Percentiles rank a stretch among this genome's conserved stretches.
Conservation (phyloP, 2,329 filamentous ascomycete genomes). For the Calonectria montana region DNA sequence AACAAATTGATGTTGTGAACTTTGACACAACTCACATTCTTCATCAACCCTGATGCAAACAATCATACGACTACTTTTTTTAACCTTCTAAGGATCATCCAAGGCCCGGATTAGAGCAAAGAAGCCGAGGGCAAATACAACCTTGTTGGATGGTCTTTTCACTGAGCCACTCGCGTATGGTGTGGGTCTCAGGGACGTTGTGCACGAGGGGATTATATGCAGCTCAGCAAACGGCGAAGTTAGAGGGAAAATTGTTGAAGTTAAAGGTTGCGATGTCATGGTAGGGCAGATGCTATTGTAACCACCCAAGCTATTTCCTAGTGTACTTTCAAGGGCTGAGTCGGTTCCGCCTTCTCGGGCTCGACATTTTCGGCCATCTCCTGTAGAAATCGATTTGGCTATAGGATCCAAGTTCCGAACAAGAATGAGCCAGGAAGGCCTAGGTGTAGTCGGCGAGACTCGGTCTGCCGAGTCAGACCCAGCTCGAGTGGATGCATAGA, state of each 20-base stretch:
- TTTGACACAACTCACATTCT: background rate
- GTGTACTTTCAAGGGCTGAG: background rate
- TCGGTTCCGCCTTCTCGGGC: background rate
- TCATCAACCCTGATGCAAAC: background rate
- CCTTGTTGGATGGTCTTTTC: background rate
- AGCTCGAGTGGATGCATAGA: background rate
- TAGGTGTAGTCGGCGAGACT: background rate
- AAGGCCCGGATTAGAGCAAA: background rate
- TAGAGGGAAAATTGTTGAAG: background rate
- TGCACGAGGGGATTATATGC: background rate
- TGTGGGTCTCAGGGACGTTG: background rate
- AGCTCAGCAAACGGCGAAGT: background rate
- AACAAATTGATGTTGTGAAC: background rate
- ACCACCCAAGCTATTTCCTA: background rate
- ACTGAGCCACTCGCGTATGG: background rate
- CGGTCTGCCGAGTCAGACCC: background rate
- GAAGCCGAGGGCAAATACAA: background rate
- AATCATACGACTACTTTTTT: background rate
- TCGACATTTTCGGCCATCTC: background rate
- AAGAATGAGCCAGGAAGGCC: background rate
- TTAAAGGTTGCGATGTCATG: background rate
- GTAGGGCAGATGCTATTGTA: background rate
- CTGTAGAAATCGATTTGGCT: background rate
- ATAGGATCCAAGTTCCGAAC: background rate
- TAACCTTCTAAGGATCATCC: background rate